Base-by-base conservation (phyloP, 495 filamentous ascomycete species). In the Aspergillus ellipticus region DNA sequence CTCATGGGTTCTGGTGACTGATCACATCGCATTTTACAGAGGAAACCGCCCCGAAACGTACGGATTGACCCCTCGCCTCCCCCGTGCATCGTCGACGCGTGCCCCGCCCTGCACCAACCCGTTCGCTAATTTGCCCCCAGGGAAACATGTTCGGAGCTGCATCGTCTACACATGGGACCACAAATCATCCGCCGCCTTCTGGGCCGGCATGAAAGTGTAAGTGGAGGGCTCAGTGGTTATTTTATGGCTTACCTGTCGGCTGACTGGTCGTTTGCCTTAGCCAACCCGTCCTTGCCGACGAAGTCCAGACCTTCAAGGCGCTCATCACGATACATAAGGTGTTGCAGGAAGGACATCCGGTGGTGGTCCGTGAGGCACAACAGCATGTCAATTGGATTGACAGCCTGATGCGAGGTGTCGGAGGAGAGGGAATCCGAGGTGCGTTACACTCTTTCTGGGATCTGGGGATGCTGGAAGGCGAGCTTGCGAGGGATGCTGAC, bases 141-240 rank as follows among this genome's bases (percentile, higher is more conserved):
- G 86, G 60, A 98, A 98, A 74, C 94, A 98, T 91, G 94, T 98
- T 56, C 88, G 94, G 56, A 91, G 88, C 66, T 96, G 90, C 68
- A 98, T 98, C 69, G 92, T 98, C 42, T 97, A 98, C 70, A 97
- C 94, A 54, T 98, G 94, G 94, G 94, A 98, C 77, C 92, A 97
- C 79, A 97, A 97, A 77, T 95, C 89, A 58, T 96, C 93, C 41
- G 80, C 85, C 62, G 90, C 91, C 64, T 98, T 98, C 76, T 98
- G 94, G 94, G 85, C 89, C 46, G 92, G 90, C 67, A 95, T 98
- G 86, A 98, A 98, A 85, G 94, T 98, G 87, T 94, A 79, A 56
- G 88, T 71, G 52, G 11, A 10, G 11, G 21, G 20, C 21, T n/a
- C 6, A 4, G 11, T 39, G n/a, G 0, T 13, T 21, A 3, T 45